A percentile compares a stretch with the other conserved stretches of the same genome.
phyloP scores from a whole-genome alignment of 176 grass and related monocot species.

The Cymbopogon citratus region DNA sequence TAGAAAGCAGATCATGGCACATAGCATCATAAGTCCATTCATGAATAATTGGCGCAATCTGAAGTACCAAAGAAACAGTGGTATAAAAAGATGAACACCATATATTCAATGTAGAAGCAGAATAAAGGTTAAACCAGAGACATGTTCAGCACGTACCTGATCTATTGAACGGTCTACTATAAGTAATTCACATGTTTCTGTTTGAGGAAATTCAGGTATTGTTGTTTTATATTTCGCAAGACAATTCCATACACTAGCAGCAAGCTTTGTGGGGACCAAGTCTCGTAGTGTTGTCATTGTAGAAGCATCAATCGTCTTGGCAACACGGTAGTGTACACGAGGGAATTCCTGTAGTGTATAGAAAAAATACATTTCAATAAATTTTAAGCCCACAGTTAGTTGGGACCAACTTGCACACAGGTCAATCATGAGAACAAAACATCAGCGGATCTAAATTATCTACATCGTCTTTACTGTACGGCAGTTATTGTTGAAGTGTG shows the following conservation, averaged over 20 bases:
- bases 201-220: conserved; percentile 73
- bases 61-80: conserved; percentile 19
- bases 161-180: conserved; percentile 94
- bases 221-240: conserved; percentile 61
- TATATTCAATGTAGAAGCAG: not conserved
- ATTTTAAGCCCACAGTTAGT: not conserved
- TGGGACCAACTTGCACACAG: not conserved
- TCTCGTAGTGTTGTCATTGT: conserved; percentile 79
- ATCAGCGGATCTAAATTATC: not conserved
- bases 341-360: conserved; percentile 73
- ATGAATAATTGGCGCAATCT: conserved; percentile 98
- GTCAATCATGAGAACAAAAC: not conserved
- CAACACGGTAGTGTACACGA: conserved; percentile 73
- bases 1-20: conserved; percentile 85
- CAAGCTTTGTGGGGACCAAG: conserved; percentile 86
- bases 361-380: conserved; percentile 10
- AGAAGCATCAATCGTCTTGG: conserved; percentile 75
- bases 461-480: not conserved
- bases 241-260: conserved; percentile 78
- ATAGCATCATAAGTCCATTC: conserved; percentile 99
- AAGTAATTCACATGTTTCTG: conserved; percentile 93
- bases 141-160: conserved; percentile 40
- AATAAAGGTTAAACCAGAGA: not conserved
- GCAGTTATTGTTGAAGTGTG: not conserved
- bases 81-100: not conserved